Evolutionary conservation across 73 alveolate genomes (phyloP).

Genomic region (Tetrahymena elliotti): DNA sequence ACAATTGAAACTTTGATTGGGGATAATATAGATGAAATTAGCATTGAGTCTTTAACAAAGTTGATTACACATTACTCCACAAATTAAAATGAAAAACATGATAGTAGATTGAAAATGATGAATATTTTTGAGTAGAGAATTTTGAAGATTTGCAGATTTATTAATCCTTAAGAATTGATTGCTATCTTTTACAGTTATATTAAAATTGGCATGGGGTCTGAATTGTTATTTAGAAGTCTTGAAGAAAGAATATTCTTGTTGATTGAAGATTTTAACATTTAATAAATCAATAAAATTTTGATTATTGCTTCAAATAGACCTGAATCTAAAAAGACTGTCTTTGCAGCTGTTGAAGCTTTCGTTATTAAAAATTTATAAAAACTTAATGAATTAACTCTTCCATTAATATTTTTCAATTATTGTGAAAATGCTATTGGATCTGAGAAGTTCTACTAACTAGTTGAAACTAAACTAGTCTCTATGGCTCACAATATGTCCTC

Average conservation of each 20-base stretch:
- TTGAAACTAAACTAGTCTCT: background rate
- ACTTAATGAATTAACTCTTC: background rate
- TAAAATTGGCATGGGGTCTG: background rate
- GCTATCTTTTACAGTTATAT: background rate
- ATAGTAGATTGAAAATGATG: background rate
- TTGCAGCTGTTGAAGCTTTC: background rate
- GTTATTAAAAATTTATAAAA: background rate
- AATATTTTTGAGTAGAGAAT: background rate
- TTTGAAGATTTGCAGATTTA: background rate
- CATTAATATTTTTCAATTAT: background rate
- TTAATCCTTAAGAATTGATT: background rate
- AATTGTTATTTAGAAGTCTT: background rate
- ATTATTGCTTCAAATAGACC: background rate
- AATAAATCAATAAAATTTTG: background rate
- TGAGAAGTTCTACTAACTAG: background rate
- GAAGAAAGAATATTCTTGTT: background rate
- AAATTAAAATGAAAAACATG: background rate
- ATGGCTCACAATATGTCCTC: background rate
- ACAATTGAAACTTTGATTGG: background rate
- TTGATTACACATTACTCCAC: background rate
- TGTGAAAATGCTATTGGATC: background rate
- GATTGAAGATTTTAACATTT: background rate
- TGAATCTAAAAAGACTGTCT: background rate
- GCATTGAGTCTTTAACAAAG: background rate
- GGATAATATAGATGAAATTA: background rate